Base-by-base conservation (phyloP, 306 rosid species). In the Corylus heterophylla region DNA sequence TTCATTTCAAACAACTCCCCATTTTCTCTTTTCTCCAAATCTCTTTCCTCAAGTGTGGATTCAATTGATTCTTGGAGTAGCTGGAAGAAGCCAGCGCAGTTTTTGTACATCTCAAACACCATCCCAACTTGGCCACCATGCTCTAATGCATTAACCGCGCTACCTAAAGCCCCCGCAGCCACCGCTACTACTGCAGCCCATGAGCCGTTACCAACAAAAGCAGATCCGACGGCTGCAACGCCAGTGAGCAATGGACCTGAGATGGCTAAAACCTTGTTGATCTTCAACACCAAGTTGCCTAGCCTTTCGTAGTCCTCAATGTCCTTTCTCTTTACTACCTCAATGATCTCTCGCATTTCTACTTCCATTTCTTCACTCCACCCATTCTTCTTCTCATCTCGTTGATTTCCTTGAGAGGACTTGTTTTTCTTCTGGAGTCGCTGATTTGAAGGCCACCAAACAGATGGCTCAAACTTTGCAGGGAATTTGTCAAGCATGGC, bases 401-500 rank as follows among this genome's bases (percentile, higher is more conserved):
- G 25, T 22, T 22, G 22, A 59, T 74, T 71, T 45, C 45, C 63
- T 49, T 69, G 12, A 0, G n/a, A 0, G 0, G 8, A 1, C 68
- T 58, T 27, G 12, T 35, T 72, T 42, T 84, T 31, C 39, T 37
- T 44, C 17, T 64, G 20, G 4, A 78, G 58, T 54, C 0, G 49
- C 37, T 79, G 80, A 14, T 71, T 64, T 0, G 58, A 20, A 76
- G 98, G 94, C 98, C 96, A 94, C 98, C 97, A 94, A 47, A 70
- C 81, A 13, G 98, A 94, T 1, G 94, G 94, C 74, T 90, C 92
- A 37, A 75, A 84, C 1, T 75, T 84, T 9, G 70, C 12, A 1
- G 97, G 98, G 63, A 82, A 89, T 56, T 94, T 94, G 16, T 90
- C 96, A 54, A 92, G 83, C 98, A 94, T 94, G 0, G 56, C 85